A percentile compares a stretch with the other conserved stretches of the same genome.
These are phyloP conservation scores for Stentor coeruleus DNA, from an alignment of 73 alveolate species.

Conservation along the genomic window DNA sequence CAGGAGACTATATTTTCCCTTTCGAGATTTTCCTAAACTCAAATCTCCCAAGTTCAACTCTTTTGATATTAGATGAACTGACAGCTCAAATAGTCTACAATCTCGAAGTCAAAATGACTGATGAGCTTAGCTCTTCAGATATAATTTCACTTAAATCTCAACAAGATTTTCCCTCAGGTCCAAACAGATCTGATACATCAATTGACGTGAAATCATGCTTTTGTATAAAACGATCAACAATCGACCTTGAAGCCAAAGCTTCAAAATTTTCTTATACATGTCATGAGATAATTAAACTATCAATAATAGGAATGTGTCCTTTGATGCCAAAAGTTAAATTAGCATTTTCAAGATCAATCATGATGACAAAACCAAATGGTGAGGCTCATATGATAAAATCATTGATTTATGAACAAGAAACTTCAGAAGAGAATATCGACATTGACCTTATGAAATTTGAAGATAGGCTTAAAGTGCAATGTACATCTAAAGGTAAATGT, in stretches of 20 bases:
- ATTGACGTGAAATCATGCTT: background rate
- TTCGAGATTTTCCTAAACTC: background rate
- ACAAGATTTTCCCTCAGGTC: background rate
- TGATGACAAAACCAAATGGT: background rate
- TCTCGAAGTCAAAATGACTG: background rate
- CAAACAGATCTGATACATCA: background rate
- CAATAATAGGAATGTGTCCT: background rate
- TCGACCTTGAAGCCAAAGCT: background rate
- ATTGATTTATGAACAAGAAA: background rate
- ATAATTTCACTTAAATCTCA: background rate
- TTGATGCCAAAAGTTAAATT: background rate
- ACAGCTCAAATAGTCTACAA: background rate
- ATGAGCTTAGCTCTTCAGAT: background rate
- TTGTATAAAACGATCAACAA: background rate
- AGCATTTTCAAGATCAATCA: background rate
- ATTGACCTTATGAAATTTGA: background rate
- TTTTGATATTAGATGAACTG: no score
- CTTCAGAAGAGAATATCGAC: background rate
- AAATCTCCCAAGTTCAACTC: background rate
- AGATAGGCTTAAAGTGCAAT: background rate
- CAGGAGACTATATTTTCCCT: background rate
- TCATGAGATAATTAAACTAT: background rate
- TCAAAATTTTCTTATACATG: background rate
- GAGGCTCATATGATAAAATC: background rate
- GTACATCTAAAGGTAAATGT: background rate